Evolutionary conservation across 2,329 filamentous ascomycete species (phyloP).

Genomic region (Alternaria sp.): DNA sequence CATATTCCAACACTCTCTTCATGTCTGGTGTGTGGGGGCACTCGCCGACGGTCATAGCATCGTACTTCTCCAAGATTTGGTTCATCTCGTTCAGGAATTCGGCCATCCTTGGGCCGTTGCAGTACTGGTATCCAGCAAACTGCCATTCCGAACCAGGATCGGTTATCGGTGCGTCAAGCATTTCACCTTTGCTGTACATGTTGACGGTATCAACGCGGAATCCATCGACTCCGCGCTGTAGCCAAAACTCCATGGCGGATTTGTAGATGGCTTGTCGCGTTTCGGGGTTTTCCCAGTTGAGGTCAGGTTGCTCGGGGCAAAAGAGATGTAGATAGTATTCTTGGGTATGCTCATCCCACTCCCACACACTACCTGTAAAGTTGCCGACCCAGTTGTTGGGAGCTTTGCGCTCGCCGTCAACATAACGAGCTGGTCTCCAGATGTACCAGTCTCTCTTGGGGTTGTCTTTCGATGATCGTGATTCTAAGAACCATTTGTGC

Average conservation of each 20-base stretch:
- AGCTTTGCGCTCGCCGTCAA: slow-evolving; percentile 67
- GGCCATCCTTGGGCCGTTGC: slow-evolving; percentile 72
- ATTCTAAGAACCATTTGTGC: slow-evolving; percentile 66
- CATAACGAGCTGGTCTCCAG: slow-evolving; percentile 56
- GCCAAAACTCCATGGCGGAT: slow-evolving; percentile 76
- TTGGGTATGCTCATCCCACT: slow-evolving; percentile 72
- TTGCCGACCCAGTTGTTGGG: slow-evolving; percentile 77
- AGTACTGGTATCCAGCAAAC: slow-evolving; percentile 58
- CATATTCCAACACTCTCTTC: slow-evolving; percentile 64
- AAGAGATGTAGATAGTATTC: slow-evolving; percentile 81
- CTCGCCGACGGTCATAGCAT: slow-evolving; percentile 74
- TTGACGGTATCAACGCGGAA: slow-evolving; percentile 51
- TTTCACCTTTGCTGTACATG: slow-evolving; percentile 46
- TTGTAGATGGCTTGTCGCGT: slow-evolving; percentile 74
- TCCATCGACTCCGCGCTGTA: slow-evolving; percentile 68
- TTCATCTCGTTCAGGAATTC: slow-evolving; percentile 72
- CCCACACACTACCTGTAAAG: slow-evolving; percentile 69
- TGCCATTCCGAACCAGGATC: slow-evolving; percentile 42
- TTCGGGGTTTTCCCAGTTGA: slow-evolving; percentile 81
- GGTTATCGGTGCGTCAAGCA: slow-evolving; percentile 43
- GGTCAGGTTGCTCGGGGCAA: slow-evolving; percentile 76
- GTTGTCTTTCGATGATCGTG: slow-evolving; percentile 56
- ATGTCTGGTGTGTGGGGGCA: slow-evolving; percentile 68
- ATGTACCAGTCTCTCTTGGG: slow-evolving; percentile 64
- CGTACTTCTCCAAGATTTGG: slow-evolving; percentile 64